A percentile compares a stretch with the other conserved stretches of the same genome.
phyloP scores from a whole-genome alignment of 331 rosid species.

The Acacia concinna region DNA sequence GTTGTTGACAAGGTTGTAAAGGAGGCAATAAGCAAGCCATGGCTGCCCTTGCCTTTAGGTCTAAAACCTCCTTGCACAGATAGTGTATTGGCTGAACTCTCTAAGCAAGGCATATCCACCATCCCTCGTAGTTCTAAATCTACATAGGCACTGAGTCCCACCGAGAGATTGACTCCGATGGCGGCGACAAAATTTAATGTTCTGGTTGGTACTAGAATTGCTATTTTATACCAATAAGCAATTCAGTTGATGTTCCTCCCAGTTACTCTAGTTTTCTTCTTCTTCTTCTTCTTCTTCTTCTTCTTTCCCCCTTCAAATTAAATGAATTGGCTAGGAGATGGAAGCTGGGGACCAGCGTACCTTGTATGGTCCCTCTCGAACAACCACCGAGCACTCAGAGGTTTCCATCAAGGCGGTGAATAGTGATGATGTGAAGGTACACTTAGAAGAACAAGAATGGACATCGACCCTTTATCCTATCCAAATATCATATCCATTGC shows the following conservation, averaged over 20 bases:
- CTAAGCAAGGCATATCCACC: constrained; percentile 72
- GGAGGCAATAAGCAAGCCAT: constrained; percentile 93
- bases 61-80: constrained; percentile 91
- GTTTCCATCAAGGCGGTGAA: neutral
- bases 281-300: too few relatives aligned
- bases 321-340: constrained; percentile 16
- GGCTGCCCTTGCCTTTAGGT: constrained; percentile 93
- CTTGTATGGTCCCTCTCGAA: constrained; percentile 10
- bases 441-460: constrained; percentile 11
- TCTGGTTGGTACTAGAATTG: constrained; percentile 20
- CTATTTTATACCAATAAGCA: neutral
- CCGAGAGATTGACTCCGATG: neutral
- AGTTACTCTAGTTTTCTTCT: neutral
- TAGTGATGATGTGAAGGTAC: neutral
- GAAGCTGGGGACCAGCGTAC: constrained; percentile 14
- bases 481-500: constrained; percentile 4
- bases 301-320: neutral
- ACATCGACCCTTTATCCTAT: neutral
- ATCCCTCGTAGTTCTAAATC: constrained; percentile 50
- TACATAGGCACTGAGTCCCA: constrained; percentile 26
- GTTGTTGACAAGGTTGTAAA: constrained; percentile 80
- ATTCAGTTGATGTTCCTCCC: constrained; percentile 9
- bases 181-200: neutral
- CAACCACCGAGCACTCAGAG: neutral
- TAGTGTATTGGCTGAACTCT: constrained; percentile 73